Percentiles rank a stretch among this genome's conserved stretches.
phyloP scores from a whole-genome alignment of 257 asterid species.

The Solanum chmielewskii region DNA sequence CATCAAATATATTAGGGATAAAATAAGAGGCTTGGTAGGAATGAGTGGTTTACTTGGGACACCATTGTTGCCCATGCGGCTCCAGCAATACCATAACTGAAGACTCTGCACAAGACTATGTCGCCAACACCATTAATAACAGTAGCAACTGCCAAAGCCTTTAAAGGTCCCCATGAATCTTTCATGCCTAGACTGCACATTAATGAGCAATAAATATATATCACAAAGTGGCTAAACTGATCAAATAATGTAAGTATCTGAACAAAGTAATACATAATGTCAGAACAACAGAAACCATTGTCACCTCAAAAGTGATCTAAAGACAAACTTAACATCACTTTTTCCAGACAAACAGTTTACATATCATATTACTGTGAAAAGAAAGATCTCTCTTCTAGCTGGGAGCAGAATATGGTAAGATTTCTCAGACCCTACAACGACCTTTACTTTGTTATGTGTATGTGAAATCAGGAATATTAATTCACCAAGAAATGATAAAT shows the following conservation, averaged over 20 bases:
- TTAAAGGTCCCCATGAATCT: conserved; percentile 97
- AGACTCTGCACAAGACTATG: conserved; percentile 66
- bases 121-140: conserved; percentile 78
- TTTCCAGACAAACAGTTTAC: background rate
- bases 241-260: background rate
- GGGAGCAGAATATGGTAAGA: background rate
- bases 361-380: background rate
- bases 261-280: background rate
- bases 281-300: background rate
- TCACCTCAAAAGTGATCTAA: background rate
- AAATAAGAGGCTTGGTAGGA: background rate
- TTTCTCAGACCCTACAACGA: background rate
- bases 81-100: conserved; percentile 91
- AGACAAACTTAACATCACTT: background rate
- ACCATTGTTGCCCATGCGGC: conserved; percentile 99
- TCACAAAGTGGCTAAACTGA: background rate
- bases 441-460: background rate
- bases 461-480: background rate
- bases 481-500: background rate
- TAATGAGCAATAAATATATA: background rate
- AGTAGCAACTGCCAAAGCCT: conserved; percentile 84
- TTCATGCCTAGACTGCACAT: conserved; percentile 85
- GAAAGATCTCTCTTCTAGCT: background rate
- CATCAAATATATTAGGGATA: background rate
- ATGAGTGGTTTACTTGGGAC: conserved; percentile 51